Evolutionary conservation across 2,329 filamentous ascomycete genomes (phyloP).

Genomic region (Bipolaris cookei): DNA sequence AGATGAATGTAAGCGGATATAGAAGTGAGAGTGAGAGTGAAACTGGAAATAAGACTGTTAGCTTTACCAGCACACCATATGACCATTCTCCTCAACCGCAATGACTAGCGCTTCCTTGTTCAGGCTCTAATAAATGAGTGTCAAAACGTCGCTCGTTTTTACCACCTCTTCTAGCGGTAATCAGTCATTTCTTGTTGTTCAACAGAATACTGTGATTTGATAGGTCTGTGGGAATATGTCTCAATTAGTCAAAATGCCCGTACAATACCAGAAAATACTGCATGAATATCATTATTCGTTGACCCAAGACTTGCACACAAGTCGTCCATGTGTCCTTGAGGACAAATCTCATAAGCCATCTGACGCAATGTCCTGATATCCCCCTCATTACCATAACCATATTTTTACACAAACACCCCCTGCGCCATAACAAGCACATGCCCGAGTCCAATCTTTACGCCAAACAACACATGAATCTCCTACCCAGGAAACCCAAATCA

Average conservation of each 20-base stretch:
- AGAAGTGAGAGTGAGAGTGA: not conserved
- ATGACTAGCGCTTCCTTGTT: too few species aligned
- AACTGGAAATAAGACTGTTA: not conserved
- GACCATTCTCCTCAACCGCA: not conserved
- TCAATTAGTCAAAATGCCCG: not conserved
- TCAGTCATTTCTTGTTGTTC: not conserved
- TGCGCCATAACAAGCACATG: conserved; percentile 1
- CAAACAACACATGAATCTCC: not conserved
- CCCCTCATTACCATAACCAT: not conserved
- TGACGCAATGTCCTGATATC: not conserved
- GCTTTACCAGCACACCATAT: too few species aligned
- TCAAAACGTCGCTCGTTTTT: too few species aligned
- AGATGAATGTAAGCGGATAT: too few species aligned
- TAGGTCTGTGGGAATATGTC: not conserved
- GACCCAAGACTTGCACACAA: conserved; percentile 3
- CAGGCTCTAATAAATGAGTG: too few species aligned
- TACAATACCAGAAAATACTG: not conserved
- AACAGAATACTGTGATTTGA: not conserved
- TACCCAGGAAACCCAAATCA: not conserved
- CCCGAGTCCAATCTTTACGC: not conserved
- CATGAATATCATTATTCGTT: conserved; percentile 10
- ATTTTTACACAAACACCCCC: not conserved
- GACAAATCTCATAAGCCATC: not conserved
- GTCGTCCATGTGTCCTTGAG: not conserved
- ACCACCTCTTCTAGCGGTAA: too few species aligned